A percentile compares a stretch with the other conserved stretches of the same genome.
Evolutionary conservation across 1,139 yeast genomes (phyloP).

Genomic region (Saccharomyces hybrid): DNA sequence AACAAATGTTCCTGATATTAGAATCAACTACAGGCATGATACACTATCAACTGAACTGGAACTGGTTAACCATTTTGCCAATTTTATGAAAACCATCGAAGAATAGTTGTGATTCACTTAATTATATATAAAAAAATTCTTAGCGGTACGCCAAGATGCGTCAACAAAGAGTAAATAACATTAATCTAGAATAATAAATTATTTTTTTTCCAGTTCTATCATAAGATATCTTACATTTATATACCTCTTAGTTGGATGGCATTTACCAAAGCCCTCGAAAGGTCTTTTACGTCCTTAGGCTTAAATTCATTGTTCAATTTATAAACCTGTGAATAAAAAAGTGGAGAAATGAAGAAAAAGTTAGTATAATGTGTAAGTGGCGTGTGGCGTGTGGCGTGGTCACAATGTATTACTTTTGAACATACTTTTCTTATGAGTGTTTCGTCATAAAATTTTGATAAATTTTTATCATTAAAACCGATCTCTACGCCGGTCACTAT

Average conservation of each 20-base stretch:
- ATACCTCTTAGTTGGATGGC: constrained; percentile 35
- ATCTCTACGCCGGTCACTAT: constrained; percentile 33
- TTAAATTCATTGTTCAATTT: constrained; percentile 21
- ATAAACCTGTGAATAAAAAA: constrained; percentile 18
- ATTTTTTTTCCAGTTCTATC: background rate
- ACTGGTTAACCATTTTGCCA: constrained; percentile 56
- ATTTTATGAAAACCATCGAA: constrained; percentile 10
- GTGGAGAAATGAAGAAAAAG: constrained; percentile 4
- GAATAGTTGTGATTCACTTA: background rate
- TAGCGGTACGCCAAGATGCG: background rate
- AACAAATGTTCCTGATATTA: constrained; percentile 87
- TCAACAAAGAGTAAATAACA: background rate
- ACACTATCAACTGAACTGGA: constrained; percentile 70
- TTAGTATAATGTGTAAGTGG: background rate
- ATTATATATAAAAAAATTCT: background rate
- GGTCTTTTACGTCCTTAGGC: constrained; percentile 15
- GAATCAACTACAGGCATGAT: constrained; percentile 74
- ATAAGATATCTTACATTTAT: background rate
- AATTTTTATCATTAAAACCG: constrained; percentile 31
- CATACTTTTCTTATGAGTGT: constrained; percentile 34
- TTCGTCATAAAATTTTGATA: constrained; percentile 31
- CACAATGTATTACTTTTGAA: constrained; percentile 2
- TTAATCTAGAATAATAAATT: background rate
- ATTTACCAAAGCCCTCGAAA: constrained; percentile 31
- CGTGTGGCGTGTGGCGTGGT: background rate